phyloP scores from a whole-genome alignment of 352 stramenopile genomes.

The Globisporangium orthogonon region DNA sequence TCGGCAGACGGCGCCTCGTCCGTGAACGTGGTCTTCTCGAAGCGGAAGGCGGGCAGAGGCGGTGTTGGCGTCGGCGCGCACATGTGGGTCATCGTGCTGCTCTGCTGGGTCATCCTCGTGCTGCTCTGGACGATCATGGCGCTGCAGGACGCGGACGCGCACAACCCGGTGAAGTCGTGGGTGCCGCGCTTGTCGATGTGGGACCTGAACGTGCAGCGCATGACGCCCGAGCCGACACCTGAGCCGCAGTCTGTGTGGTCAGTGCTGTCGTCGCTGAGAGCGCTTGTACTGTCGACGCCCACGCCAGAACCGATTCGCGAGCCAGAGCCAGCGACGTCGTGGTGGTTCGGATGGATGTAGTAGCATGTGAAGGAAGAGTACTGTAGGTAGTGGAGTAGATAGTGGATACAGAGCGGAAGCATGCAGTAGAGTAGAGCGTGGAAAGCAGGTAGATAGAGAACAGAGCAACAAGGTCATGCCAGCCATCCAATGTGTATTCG shows the following conservation, averaged over 20 bases:
- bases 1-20: background rate
- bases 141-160: slow-evolving; percentile 3
- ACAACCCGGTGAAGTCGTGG: slow-evolving; percentile 4
- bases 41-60: background rate
- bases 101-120: slow-evolving; percentile 7
- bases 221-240: background rate
- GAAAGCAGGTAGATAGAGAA: background rate
- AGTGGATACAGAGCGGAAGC: background rate
- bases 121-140: slow-evolving; percentile 8
- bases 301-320: background rate
- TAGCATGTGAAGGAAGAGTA: background rate
- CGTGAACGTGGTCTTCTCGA: background rate
- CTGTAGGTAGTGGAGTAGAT: too few species aligned
- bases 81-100: slow-evolving; percentile 4
- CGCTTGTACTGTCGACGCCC: background rate
- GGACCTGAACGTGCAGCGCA: background rate
- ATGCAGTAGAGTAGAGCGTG: too few species aligned
- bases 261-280: background rate
- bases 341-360: slow-evolving; percentile 4
- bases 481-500: background rate
- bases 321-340: background rate
- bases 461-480: background rate
- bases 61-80: background rate
- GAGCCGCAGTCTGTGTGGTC: slow-evolving; percentile 4
- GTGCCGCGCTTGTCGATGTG: slow-evolving; percentile 5